Percentiles rank a stretch among this genome's conserved stretches.
Evolutionary conservation across 192 early-diverging fungal species (phyloP).

Genomic region (Ambispora gerdemannii): DNA sequence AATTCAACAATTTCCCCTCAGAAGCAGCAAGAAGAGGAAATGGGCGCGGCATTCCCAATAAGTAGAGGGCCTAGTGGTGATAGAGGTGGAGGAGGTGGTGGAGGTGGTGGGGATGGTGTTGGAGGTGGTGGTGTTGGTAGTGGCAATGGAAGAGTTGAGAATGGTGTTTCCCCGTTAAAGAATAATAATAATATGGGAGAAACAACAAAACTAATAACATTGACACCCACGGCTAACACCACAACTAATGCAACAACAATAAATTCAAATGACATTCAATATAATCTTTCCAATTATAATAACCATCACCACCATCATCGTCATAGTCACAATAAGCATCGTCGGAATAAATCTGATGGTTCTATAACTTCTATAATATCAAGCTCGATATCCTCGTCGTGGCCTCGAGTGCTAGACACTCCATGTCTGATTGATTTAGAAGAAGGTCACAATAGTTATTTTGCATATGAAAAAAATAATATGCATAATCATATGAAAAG

Average conservation of each 20-base stretch:
- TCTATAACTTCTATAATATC: no score
- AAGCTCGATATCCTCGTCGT: neutral
- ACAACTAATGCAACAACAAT: neutral
- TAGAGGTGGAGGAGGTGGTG: neutral
- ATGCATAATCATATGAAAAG: slow-evolving; percentile 23
- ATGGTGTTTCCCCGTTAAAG: no score
- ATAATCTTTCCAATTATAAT: neutral
- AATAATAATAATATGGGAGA: no score
- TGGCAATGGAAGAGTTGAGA: neutral
- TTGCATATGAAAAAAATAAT: neutral
- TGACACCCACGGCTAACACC: no score
- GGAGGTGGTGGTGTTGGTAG: neutral
- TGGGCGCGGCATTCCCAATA: neutral
- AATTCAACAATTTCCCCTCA: neutral
- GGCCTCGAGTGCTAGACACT: slow-evolving; percentile 23
- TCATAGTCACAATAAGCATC: slow-evolving; percentile 6
- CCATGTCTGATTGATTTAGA: slow-evolving; percentile 35
- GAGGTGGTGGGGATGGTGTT: neutral
- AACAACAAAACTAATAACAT: neutral
- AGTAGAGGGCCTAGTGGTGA: neutral
- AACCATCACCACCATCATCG: slow-evolving; percentile 1
- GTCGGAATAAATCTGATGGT: no score
- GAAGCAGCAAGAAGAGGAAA: neutral
- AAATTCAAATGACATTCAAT: neutral
- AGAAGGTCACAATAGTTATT: slow-evolving; percentile 28